A percentile compares a stretch with the other conserved stretches of the same genome.
Conservation (phyloP, 768 basidiomycete species). For the Suillus subluteus region DNA sequence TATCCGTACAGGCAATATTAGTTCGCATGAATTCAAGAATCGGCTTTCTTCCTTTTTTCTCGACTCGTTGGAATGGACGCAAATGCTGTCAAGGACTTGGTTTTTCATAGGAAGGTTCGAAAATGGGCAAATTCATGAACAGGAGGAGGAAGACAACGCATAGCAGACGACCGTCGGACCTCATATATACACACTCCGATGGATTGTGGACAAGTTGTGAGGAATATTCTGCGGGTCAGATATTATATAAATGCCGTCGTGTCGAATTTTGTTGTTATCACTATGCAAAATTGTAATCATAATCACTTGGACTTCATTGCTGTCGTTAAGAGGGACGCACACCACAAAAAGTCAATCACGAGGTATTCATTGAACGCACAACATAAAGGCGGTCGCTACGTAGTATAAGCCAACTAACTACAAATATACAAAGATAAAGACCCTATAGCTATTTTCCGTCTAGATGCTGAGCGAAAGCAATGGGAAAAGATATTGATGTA, state of each 20-base stretch:
- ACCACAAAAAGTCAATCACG: background rate
- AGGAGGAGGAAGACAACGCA: background rate
- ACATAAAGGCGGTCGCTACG: background rate
- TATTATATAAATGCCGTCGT: background rate
- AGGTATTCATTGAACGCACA: constrained; percentile 2
- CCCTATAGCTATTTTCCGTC: constrained; percentile 9
- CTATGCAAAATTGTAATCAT: background rate
- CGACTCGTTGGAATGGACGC: background rate
- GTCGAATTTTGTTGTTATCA: background rate
- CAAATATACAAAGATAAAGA: constrained; percentile 6
- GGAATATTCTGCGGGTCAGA: background rate
- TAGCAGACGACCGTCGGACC: background rate
- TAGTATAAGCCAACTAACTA: background rate
- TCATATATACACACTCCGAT: background rate
- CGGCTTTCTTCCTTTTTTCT: background rate
- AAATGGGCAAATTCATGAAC: background rate
- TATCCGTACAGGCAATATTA: background rate
- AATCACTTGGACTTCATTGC: background rate
- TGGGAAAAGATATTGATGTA: constrained; percentile 5
- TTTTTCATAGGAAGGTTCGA: background rate
- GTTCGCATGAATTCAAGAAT: background rate
- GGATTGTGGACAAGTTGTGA: background rate
- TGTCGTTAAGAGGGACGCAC: background rate
- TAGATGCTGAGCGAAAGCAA: background rate
- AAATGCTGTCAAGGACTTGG: background rate